A percentile compares a stretch with the other conserved stretches of the same genome.
phyloP scores from a whole-genome alignment of 1,284 basidiomycete genomes.

The Malassezia sp. region DNA sequence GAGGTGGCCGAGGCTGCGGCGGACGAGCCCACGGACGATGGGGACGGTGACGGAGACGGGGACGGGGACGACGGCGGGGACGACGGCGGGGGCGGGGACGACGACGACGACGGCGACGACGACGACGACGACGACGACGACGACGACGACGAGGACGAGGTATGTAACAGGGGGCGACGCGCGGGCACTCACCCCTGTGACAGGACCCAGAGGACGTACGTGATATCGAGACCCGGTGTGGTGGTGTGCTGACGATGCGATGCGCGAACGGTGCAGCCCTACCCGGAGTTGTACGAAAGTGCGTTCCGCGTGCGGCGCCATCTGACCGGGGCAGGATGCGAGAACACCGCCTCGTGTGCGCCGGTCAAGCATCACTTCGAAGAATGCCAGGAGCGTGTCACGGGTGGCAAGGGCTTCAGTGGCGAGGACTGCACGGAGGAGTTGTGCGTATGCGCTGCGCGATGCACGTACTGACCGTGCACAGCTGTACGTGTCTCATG shows the following conservation, averaged over 20 bases:
- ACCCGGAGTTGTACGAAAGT: constrained; percentile 34
- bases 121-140: constrained; percentile 30
- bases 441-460: constrained; percentile 30
- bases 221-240: not conserved
- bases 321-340: constrained; percentile 26
- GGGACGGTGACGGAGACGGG: constrained; percentile 4
- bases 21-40: constrained; percentile 6
- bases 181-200: constrained; percentile 14
- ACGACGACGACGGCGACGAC: constrained; percentile 17
- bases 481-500: constrained; percentile 8
- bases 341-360: constrained; percentile 40
- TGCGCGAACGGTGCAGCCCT: constrained; percentile 12
- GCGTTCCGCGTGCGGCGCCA: constrained; percentile 4
- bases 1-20: constrained; percentile 5
- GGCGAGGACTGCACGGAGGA: constrained; percentile 46
- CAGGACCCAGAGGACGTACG: constrained; percentile 44
- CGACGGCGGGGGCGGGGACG: constrained; percentile 2
- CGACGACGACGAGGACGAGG: constrained; percentile 22
- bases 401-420: constrained; percentile 40
- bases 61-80: constrained; percentile 7
- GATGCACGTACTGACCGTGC: not conserved
- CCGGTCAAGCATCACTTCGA: constrained; percentile 45
- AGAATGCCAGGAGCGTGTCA: constrained; percentile 42
- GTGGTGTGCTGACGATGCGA: not conserved
- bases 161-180: not conserved